Evolutionary conservation across 805 yeast genomes (phyloP), one percentile per base, ranked within the genome.

Genomic region (Pichia deserticola): DNA sequence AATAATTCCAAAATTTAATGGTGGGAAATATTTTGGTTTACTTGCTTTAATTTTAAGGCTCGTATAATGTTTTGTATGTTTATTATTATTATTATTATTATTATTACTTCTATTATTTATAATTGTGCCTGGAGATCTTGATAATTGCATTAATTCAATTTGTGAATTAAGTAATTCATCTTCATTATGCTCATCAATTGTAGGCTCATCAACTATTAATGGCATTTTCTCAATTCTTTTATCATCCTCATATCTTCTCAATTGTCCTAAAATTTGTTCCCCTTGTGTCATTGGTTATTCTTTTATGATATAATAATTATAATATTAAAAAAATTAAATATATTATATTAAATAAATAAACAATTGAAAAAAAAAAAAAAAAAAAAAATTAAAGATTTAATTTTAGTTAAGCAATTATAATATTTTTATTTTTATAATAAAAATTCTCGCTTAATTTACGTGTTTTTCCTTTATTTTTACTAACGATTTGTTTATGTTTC

Each of bases 1-100:
- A 2, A 93, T 96, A 27, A 88, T 78, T 0, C 95, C 79, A 60
- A 92, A 92, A 65, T 89, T 90, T 57, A 93, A 73, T 0, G 99
- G 99, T 5, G 99, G 99, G 1, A 90, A 95, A 54, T 73, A 77
- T 40, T 59, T 54, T 3, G 71, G 71, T 47, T 51, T 57, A 20
- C 54, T 57, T 39, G 63, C 65, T 36, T 60, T 52, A 34, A 67
- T 67, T 46, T 59, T 64, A 36, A 67, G 56, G 11, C 69, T 62
- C 2, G 69, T 67, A 52, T 64, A 64, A 13, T 37, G 47, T 20
- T 20, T 20, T 20, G 20, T 20, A 20, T 20, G 20, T 20, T 20
- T 20, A 20, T 20, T 20, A 20, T 20, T 2, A 20, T 20, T 20
- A 20, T 20, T 20, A 20, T 20, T 20, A 20, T 20, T 20, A 20